Base-by-base conservation (phyloP, 768 basidiomycete species). In the Phylloporus scabripes region DNA sequence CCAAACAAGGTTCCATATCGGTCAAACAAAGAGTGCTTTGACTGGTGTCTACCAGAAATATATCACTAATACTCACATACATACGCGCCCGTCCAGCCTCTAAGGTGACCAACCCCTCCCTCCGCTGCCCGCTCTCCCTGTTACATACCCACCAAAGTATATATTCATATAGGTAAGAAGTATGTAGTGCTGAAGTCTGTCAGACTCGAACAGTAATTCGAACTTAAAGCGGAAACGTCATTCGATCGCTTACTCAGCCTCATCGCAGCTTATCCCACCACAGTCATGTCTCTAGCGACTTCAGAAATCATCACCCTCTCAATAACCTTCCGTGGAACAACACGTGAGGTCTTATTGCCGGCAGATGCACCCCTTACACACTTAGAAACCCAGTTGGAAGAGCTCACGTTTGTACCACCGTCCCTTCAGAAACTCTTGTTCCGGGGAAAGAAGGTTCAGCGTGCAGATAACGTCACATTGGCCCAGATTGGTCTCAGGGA, bases 371-470 rank as follows among this genome's bases (percentile, higher is more conserved):
- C 84, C 3, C 58, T 90, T n/a, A 63, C 69, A 2, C 60, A 58
- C 9, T 69, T 91, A 2, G 75, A 81, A 46, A 56, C 68, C 1
- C 72, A 61, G 26, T 60, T 89, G 4, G 78, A 83, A 60, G 75
- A 81, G 54, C 72, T 87, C 24, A 89, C 85, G 2, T 72, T 74
- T 21, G 82, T 89, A 10, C 84, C 85, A 0, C 74, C 79, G 4
- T 61, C 73, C 3, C 67, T 82, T 34, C 87, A 90, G 70, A 91
- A 90, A 58, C 70, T 89, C 36, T 62, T 89, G 8, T 84, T 76
- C 69, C 86, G 81, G 60, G 85, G 87, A 29, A 88, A 84, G 72
- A 76, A 69, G 45, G 49, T 63, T 29, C 65, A 15, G 41, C 64
- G 15, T 54, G 59, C 34, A 56, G 21, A 67, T 50, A 41, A 73